These are phyloP conservation scores for Parastagonospora avenae DNA, from an alignment of 2,329 filamentous ascomycete species.

Conservation along the genomic window DNA sequence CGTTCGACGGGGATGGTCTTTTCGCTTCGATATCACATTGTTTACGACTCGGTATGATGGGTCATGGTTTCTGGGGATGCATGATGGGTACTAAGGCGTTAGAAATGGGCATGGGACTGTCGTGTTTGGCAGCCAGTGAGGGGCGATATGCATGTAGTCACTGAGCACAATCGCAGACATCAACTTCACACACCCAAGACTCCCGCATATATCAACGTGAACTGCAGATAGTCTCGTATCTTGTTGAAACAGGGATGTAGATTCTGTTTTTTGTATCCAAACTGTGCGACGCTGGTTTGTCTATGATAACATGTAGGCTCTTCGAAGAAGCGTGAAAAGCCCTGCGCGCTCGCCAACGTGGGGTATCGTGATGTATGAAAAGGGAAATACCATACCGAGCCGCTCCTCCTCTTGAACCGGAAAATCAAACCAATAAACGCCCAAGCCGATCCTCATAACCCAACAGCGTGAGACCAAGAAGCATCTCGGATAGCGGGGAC, in stretches of 20 bases:
- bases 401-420: background rate
- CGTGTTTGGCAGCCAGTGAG: background rate
- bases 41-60: slow-evolving; percentile 10
- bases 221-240: background rate
- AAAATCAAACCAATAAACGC: background rate
- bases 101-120: slow-evolving; percentile 1
- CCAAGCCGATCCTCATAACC: background rate
- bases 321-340: slow-evolving; percentile 37
- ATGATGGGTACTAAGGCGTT: slow-evolving; percentile 38
- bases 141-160: slow-evolving; percentile 10
- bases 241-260: background rate
- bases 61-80: slow-evolving; percentile 22
- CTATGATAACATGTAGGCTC: slow-evolving; percentile 27
- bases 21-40: slow-evolving; percentile 2
- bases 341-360: slow-evolving; percentile 37
- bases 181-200: too few species aligned
- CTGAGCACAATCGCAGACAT: too few species aligned
- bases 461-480: background rate
- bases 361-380: slow-evolving; percentile 30
- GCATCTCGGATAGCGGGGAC: slow-evolving; percentile 1
- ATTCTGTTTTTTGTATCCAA: slow-evolving; percentile 39
- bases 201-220: background rate
- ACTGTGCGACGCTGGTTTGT: slow-evolving; percentile 24
- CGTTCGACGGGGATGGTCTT: background rate
- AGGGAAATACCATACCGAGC: background rate